Evolutionary conservation across 1,284 basidiomycete genomes (phyloP), one percentile per base, ranked within the genome.

Genomic region (Porogramme epimiltina): DNA sequence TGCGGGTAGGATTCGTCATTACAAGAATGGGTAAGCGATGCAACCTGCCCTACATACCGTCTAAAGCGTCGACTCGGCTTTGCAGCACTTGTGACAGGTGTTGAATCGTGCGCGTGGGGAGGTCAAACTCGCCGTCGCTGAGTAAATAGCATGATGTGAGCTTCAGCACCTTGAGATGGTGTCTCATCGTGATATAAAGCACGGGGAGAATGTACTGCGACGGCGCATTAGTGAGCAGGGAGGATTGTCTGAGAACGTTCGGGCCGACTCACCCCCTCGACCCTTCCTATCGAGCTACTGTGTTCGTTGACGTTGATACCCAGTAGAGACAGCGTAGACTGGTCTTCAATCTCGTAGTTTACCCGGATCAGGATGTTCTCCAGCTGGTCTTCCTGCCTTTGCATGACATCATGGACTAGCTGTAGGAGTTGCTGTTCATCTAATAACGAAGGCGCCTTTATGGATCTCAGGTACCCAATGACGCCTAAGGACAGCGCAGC

Each of bases 131-230:
- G 19, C 23, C 42, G 24, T 46, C 49, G 18, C 42, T 45, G 2
- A 51, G 18, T 2, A 46, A 31, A 33, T 51, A 47, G 13, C 19
- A 22, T 15, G 31, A 20, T 10, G 37, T n/a, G 10, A 51, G 31
- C 10, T 45, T 26, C 8, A 51, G 19, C 5, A 46, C 4, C 4
- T 19, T 9, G 22, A 19, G 28, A 18, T 51, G 49, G n/a, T 22
- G 49, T 18, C 16, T 28, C 44, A 51, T 34, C 13, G 42, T n/a
- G 8, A 51, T 25, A 34, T 42, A 51, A 2, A 51, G 18, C 3
- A 46, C 33, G 3, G 49, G 49, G 3, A 51, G 33, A 3, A 51
- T 45, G 9, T 38, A 45, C 49, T 49, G n/a, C 1, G 18, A 25
- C n/a, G n/a, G 11, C 3, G 5, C n/a, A 15, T 9, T 9, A 25